These are phyloP conservation scores for Pyrus betulifolia DNA, from an alignment of 306 rosid genomes.

Conservation along the genomic window DNA sequence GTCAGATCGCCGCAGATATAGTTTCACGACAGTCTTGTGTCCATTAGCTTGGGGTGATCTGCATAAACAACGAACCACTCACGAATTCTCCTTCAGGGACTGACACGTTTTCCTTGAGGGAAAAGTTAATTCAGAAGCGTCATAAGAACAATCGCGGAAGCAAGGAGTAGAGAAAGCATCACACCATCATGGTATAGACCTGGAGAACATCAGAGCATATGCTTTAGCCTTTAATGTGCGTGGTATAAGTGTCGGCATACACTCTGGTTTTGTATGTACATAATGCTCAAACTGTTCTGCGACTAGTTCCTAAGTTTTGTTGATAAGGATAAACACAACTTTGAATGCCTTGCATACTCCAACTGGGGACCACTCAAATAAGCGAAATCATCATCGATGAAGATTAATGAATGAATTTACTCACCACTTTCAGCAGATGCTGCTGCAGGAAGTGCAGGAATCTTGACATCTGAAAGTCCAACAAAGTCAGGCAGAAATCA, in stretches of 20 bases:
- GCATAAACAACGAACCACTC: constrained; percentile 9
- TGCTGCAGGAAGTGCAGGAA: constrained; percentile 98
- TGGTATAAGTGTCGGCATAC: no score
- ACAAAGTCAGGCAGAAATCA: constrained; percentile 8
- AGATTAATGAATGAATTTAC: not conserved
- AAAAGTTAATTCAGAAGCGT: constrained; percentile 17
- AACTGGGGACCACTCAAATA: not conserved
- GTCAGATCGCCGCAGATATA: constrained; percentile 9
- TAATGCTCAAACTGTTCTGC: not conserved
- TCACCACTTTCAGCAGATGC: constrained; percentile 69
- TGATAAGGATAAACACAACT: not conserved
- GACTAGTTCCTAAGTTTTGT: not conserved
- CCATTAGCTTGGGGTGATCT: constrained; percentile 22
- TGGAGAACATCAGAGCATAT: constrained; percentile 26
- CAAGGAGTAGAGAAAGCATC: constrained; percentile 31
- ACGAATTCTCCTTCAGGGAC: constrained; percentile 12
- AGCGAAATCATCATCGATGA: not conserved
- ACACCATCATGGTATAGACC: constrained; percentile 37
- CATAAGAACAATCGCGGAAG: constrained; percentile 36
- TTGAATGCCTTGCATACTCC: not conserved
- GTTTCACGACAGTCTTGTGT: not conserved
- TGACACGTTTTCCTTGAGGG: constrained; percentile 11
- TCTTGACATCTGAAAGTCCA: constrained; percentile 62
- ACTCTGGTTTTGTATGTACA: not conserved
- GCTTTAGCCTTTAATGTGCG: no score